phyloP scores from a whole-genome alignment of 345 rosid species.

The Turritis glabra region DNA sequence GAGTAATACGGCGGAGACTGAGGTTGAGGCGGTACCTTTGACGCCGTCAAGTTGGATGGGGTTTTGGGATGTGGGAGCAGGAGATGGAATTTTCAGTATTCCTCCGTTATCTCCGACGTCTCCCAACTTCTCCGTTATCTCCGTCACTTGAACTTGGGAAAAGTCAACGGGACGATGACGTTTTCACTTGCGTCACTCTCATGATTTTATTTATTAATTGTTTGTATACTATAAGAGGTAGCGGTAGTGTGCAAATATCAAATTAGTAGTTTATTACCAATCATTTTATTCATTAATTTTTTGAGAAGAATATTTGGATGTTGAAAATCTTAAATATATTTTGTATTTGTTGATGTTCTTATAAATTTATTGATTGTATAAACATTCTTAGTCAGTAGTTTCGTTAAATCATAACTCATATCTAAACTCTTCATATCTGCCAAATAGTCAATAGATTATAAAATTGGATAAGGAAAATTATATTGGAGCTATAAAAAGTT shows the following conservation, averaged over 20 bases:
- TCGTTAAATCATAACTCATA: background rate
- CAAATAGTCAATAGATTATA: slow-evolving; percentile 21
- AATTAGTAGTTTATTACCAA: slow-evolving; percentile 28
- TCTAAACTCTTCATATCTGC: too few relatives aligned
- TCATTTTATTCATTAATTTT: slow-evolving; percentile 31
- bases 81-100: slow-evolving; percentile 71
- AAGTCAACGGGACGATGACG: slow-evolving; percentile 37
- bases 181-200: slow-evolving; percentile 35
- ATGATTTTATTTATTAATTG: slow-evolving; percentile 15
- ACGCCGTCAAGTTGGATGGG: slow-evolving; percentile 96
- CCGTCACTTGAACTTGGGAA: slow-evolving; percentile 32
- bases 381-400: background rate
- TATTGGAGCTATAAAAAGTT: background rate
- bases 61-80: slow-evolving; percentile 70
- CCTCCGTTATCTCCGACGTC: slow-evolving; percentile 89
- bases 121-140: slow-evolving; percentile 50
- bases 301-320: slow-evolving; percentile 1
- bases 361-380: slow-evolving; percentile 18
- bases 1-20: slow-evolving; percentile 25
- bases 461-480: background rate
- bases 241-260: slow-evolving; percentile 37
- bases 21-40: slow-evolving; percentile 48
- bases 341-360: slow-evolving; percentile 2
- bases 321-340: slow-evolving; percentile 12
- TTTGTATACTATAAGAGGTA: background rate